Evolutionary conservation across 2,329 filamentous ascomycete species (phyloP).

Genomic region (Trichoderma hamatum): DNA sequence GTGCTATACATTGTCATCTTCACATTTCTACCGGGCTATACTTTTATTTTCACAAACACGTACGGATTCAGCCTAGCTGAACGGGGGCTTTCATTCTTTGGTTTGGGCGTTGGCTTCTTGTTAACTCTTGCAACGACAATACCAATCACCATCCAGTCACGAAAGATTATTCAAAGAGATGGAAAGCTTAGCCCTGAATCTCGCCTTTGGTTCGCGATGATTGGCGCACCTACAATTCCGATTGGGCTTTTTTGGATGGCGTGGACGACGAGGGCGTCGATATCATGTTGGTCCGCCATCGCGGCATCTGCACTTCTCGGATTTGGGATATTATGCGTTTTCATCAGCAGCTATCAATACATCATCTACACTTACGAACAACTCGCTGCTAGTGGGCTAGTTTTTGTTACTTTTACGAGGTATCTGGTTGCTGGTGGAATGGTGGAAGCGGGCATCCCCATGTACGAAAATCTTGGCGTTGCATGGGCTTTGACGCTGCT

Average conservation of each 20-base stretch:
- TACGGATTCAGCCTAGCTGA: neutral
- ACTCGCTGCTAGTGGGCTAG: neutral
- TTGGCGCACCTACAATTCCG: neutral
- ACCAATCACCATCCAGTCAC: neutral
- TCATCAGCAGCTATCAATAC: constrained; percentile 3
- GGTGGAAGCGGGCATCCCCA: neutral
- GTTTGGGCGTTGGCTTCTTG: neutral
- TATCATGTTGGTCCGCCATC: neutral
- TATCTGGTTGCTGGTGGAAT: neutral
- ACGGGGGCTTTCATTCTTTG: neutral
- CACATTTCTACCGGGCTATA: neutral
- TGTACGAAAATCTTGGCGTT: neutral
- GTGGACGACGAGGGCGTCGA: neutral
- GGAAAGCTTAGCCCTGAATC: neutral
- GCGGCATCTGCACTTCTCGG: neutral
- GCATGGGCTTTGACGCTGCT: neutral
- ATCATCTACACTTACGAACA: neutral
- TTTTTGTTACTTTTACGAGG: constrained; percentile 1
- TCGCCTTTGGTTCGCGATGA: neutral
- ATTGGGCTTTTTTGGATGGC: neutral
- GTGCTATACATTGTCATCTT: neutral
- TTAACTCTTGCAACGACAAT: neutral
- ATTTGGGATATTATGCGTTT: neutral
- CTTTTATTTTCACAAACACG: neutral
- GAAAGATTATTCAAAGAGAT: neutral